Percentiles rank a stretch among this genome's conserved stretches.
phyloP scores from a whole-genome alignment of 805 yeast species.

The Saccharomycopsis javanensis region DNA sequence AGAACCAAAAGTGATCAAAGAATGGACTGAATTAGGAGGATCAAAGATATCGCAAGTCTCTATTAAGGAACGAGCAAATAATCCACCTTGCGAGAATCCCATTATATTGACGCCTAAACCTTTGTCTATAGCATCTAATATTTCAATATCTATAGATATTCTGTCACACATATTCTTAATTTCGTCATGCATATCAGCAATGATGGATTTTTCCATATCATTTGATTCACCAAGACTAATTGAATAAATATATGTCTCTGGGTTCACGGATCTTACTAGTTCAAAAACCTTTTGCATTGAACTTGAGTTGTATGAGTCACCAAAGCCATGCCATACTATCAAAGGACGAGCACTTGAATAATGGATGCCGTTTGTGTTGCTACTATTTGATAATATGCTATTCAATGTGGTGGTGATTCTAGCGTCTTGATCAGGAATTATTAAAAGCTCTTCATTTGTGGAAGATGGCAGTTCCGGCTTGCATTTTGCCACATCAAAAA shows the following conservation, averaged over 20 bases:
- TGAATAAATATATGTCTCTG: conserved; percentile 44
- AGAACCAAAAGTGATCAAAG: conserved; percentile 63
- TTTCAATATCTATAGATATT: conserved; percentile 35
- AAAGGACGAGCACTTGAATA: conserved; percentile 32
- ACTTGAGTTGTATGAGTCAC: conserved; percentile 58
- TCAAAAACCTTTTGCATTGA: conserved; percentile 42
- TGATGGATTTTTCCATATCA: conserved; percentile 42
- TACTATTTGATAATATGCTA: not conserved
- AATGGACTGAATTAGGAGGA: conserved; percentile 29
- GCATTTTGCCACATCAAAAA: not conserved
- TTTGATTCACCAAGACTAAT: conserved; percentile 42
- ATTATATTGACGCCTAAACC: conserved; percentile 55
- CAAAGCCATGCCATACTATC: conserved; percentile 80
- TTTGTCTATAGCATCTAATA: conserved; percentile 22
- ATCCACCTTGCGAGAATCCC: conserved; percentile 80
- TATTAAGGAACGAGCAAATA: conserved; percentile 59
- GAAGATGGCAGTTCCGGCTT: not conserved
- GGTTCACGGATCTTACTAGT: conserved; percentile 35
- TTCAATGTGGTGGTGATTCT: not conserved
- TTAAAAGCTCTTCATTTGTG: not conserved
- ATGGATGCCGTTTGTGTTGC: not conserved
- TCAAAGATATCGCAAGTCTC: conserved; percentile 44
- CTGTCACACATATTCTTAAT: conserved; percentile 47
- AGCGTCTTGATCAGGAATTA: not conserved
- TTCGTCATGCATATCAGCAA: conserved; percentile 52